These are phyloP conservation scores for Auricularia auricula-judae DNA, from an alignment of 768 basidiomycete species.

Conservation along the genomic window DNA sequence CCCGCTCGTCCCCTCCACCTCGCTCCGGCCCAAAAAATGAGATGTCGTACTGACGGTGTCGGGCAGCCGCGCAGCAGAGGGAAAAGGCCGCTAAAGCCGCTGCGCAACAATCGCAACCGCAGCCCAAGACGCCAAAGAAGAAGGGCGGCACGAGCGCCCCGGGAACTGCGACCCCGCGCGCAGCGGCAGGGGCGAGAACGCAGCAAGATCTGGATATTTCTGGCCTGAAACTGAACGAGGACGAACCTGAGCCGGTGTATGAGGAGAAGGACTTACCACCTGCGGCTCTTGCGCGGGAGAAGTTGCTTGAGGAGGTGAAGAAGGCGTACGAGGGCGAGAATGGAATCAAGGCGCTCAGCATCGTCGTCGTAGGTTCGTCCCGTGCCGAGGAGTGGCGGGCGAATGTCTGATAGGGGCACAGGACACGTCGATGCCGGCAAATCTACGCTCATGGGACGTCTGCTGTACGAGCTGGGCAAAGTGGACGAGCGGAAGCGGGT, in stretches of 20 bases:
- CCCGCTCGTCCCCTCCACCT: slow-evolving; percentile 8
- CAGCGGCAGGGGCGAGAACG: slow-evolving; percentile 3
- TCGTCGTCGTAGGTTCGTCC: slow-evolving; percentile 80
- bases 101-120: slow-evolving; percentile 27
- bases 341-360: slow-evolving; percentile 59
- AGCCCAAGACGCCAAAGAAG: slow-evolving; percentile 31
- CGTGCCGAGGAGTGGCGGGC: not conserved
- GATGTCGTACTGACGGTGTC: slow-evolving; percentile 8
- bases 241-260: slow-evolving; percentile 18
- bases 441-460: slow-evolving; percentile 90
- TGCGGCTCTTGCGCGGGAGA: slow-evolving; percentile 62
- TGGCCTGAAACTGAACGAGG: slow-evolving; percentile 48
- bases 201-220: slow-evolving; percentile 61
- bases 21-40: not conserved
- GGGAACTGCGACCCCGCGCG: not conserved
- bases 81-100: slow-evolving; percentile 40
- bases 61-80: slow-evolving; percentile 64
- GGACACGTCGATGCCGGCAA: slow-evolving; percentile 99
- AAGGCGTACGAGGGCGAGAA: slow-evolving; percentile 35
- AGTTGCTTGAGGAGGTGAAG: slow-evolving; percentile 71
- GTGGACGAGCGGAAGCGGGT: slow-evolving; percentile 75
- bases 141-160: slow-evolving; percentile 18
- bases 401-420: slow-evolving; percentile 19
- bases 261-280: slow-evolving; percentile 46
- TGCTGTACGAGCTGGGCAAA: slow-evolving; percentile 85